Evolutionary conservation across 1,139 yeast species (phyloP).

Genomic region (Entelexis sorbosivorans): DNA sequence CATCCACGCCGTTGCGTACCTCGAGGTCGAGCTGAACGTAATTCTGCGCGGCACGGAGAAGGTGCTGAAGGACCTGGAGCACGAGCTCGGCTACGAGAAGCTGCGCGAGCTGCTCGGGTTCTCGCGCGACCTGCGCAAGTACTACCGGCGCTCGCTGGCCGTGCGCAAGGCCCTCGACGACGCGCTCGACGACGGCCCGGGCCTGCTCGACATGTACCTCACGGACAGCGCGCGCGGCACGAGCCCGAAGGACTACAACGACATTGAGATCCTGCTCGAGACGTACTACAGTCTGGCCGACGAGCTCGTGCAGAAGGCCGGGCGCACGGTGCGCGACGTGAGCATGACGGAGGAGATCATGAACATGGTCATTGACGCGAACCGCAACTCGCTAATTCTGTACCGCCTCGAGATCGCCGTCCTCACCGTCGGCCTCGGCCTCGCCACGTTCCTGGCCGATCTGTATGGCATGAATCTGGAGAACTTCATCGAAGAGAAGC

Average conservation of each 20-base stretch:
- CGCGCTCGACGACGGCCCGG: constrained; percentile 77
- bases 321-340: constrained; percentile 69
- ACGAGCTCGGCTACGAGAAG: constrained; percentile 68
- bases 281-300: constrained; percentile 87
- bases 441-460: constrained; percentile 68
- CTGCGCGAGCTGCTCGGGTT: constrained; percentile 64
- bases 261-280: constrained; percentile 77
- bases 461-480: constrained; percentile 92
- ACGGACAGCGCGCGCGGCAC: constrained; percentile 32
- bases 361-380: constrained; percentile 83
- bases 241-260: constrained; percentile 34
- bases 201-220: constrained; percentile 70
- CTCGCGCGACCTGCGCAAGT: constrained; percentile 63
- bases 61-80: constrained; percentile 66
- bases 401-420: constrained; percentile 76
- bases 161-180: constrained; percentile 80
- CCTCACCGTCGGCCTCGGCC: constrained; percentile 72
- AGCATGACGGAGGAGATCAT: constrained; percentile 90
- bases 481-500: constrained; percentile 74
- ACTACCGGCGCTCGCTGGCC: constrained; percentile 67
- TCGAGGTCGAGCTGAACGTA: constrained; percentile 69
- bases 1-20: constrained; percentile 65
- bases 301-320: constrained; percentile 88
- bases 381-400: constrained; percentile 83
- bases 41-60: constrained; percentile 58